Evolutionary conservation across 2,329 filamentous ascomycete species (phyloP).

Genomic region (Macrophomina pseudophaseolina): DNA sequence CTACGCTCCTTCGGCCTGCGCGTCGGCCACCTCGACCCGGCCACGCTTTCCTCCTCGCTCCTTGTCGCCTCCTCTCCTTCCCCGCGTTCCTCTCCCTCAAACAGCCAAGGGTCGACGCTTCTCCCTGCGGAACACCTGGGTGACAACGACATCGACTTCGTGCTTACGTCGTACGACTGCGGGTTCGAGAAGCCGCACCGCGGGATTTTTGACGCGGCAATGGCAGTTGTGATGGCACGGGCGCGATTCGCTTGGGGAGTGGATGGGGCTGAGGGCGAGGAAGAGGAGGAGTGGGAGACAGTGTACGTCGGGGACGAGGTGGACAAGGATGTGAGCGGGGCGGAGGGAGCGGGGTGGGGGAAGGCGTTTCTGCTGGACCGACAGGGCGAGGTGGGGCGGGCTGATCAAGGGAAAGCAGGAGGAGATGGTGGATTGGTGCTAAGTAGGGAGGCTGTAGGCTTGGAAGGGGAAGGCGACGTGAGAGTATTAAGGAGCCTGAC

Average conservation of each 20-base stretch:
- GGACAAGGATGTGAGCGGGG: constrained; percentile 57
- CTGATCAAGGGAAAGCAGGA: not conserved
- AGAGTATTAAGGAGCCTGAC: constrained; percentile 17
- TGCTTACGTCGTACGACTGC: constrained; percentile 67
- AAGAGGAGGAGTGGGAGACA: constrained; percentile 42
- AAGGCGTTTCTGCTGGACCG: constrained; percentile 49
- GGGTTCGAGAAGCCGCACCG: constrained; percentile 64
- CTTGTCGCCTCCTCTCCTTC: too few relatives aligned
- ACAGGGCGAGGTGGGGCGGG: constrained; percentile 27
- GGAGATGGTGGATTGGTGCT: constrained; percentile 5
- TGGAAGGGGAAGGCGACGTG: constrained; percentile 4
- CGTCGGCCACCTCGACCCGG: constrained; percentile 38
- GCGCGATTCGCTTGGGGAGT: constrained; percentile 36
- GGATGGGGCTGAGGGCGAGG: not conserved
- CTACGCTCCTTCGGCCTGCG: constrained; percentile 59
- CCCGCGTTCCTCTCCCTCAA: not conserved
- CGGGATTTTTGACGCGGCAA: constrained; percentile 62
- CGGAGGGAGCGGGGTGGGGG: constrained; percentile 55
- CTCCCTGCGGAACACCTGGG: not conserved
- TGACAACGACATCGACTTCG: constrained; percentile 58
- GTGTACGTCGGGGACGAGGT: constrained; percentile 62
- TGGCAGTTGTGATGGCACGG: constrained; percentile 44
- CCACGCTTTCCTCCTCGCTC: not conserved
- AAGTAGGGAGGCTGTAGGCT: constrained; percentile 13
- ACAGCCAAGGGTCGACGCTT: not conserved